Percentiles rank a stretch among this genome's conserved stretches.
phyloP scores from a whole-genome alignment of 2,329 filamentous ascomycete species.

The Neonectria hederae region DNA sequence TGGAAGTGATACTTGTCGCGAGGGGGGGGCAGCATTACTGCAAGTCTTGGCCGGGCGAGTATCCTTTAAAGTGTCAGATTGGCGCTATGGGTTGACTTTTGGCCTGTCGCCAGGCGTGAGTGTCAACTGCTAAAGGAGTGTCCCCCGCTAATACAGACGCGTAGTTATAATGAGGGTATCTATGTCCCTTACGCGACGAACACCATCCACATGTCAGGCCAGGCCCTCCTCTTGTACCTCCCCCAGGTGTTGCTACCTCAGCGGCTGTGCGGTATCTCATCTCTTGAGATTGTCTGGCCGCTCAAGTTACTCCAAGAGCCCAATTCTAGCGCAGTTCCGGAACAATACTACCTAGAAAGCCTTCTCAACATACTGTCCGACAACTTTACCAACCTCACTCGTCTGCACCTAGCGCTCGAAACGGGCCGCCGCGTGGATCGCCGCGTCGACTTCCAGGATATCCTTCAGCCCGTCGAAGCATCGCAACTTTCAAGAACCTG shows the following conservation, averaged over 20 bases:
- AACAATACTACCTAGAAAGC: neutral
- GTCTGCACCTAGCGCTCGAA: neutral
- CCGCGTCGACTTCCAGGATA: neutral
- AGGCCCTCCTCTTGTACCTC: neutral
- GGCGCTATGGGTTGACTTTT: conserved; percentile 5
- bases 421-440: neutral
- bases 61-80: neutral
- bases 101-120: conserved; percentile 10
- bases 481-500: too few relatives aligned
- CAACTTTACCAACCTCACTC: neutral
- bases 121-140: too few relatives aligned
- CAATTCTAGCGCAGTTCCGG: neutral
- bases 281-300: neutral
- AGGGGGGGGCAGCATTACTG: neutral
- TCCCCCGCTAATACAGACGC: neutral
- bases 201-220: neutral
- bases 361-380: neutral
- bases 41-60: neutral
- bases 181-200: conserved; percentile 10
- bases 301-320: neutral
- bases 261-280: neutral
- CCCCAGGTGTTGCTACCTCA: neutral
- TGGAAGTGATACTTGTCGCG: neutral
- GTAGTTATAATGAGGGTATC: conserved; percentile 5
- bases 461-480: neutral